Percentiles rank a stretch among this genome's conserved stretches.
phyloP scores from a whole-genome alignment of 2,329 filamentous ascomycete species.

The Bertia moriformis region DNA sequence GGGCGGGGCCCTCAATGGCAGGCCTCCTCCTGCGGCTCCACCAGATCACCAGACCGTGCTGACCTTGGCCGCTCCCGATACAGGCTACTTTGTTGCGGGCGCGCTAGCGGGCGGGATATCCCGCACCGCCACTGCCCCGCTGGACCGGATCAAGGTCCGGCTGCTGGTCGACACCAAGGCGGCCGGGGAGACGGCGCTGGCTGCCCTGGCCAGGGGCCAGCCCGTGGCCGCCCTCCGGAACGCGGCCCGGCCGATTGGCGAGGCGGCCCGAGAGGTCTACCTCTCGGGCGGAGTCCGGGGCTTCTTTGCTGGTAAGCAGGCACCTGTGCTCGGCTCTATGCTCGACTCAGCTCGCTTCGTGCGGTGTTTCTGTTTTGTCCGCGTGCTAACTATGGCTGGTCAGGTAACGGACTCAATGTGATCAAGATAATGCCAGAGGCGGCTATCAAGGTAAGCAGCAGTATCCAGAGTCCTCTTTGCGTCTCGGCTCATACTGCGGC shows the following conservation, averaged over 20 bases:
- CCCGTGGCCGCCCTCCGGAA: slow-evolving; percentile 49
- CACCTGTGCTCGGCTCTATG: background rate
- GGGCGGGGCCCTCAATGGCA: too few species aligned
- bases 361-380: slow-evolving; percentile 2
- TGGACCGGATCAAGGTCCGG: slow-evolving; percentile 95
- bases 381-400: background rate
- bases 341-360: background rate
- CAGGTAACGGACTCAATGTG: slow-evolving; percentile 91
- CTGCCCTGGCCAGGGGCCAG: slow-evolving; percentile 57
- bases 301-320: slow-evolving; percentile 70
- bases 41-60: slow-evolving; percentile 30
- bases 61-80: slow-evolving; percentile 61
- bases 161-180: slow-evolving; percentile 76
- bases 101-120: slow-evolving; percentile 88
- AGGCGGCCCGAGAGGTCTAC: slow-evolving; percentile 68
- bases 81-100: slow-evolving; percentile 97
- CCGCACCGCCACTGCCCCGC: slow-evolving; percentile 83
- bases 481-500: background rate
- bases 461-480: too few species aligned
- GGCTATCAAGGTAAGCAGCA: slow-evolving; percentile 65
- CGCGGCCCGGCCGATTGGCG: slow-evolving; percentile 53
- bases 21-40: too few species aligned
- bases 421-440: slow-evolving; percentile 98
- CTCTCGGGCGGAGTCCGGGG: slow-evolving; percentile 72
- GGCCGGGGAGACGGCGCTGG: slow-evolving; percentile 35